Evolutionary conservation across 331 rosid genomes (phyloP).

Genomic region (Acacia pycnantha): DNA sequence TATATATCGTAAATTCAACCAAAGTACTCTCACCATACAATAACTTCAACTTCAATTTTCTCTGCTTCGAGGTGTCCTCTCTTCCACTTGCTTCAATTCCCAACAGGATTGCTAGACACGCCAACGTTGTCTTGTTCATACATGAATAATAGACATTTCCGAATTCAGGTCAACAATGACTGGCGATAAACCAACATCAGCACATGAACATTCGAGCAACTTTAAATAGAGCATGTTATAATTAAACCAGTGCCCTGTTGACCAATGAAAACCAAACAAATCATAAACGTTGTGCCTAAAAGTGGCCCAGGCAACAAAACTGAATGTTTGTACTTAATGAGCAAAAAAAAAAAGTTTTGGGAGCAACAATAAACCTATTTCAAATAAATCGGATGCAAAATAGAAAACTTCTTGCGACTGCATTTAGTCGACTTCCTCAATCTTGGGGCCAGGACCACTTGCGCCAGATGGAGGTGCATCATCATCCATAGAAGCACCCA

Average conservation of each 20-base stretch:
- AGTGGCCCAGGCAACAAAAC: neutral
- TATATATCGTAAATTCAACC: too few relatives aligned
- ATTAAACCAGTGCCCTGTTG: neutral
- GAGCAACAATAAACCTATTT: neutral
- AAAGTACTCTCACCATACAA: neutral
- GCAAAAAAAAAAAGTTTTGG: neutral
- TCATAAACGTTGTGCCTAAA: neutral
- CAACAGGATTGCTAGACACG: too few relatives aligned
- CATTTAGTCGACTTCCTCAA: conserved; percentile 84
- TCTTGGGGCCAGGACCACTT: conserved; percentile 81
- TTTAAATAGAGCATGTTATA: neutral
- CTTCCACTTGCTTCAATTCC: neutral
- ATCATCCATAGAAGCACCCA: conserved; percentile 38
- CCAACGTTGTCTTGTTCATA: too few relatives aligned
- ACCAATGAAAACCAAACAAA: neutral
- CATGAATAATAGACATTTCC: neutral
- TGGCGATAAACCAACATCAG: neutral
- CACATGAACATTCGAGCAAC: neutral
- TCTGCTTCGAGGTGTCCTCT: too few relatives aligned
- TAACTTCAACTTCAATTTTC: too few relatives aligned
- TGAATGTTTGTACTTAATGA: neutral
- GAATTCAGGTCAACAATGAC: neutral
- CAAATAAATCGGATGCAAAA: neutral
- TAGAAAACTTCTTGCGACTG: neutral
- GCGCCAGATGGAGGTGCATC: conserved; percentile 63